A percentile compares a stretch with the other conserved stretches of the same genome.
Evolutionary conservation across 306 rosid genomes (phyloP).

Genomic region (Abrus precatorius): DNA sequence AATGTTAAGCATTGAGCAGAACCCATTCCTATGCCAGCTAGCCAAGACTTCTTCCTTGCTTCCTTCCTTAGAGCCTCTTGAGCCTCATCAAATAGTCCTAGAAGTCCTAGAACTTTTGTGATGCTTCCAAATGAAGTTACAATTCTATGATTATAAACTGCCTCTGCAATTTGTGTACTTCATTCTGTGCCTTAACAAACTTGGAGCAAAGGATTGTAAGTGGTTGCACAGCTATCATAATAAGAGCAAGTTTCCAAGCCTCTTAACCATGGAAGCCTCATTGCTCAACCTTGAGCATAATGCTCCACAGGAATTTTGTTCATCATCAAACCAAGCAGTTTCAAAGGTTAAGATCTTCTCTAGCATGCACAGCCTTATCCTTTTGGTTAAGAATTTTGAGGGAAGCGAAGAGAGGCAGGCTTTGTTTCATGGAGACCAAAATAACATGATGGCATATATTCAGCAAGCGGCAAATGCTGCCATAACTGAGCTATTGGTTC

Average conservation of each 20-base stretch:
- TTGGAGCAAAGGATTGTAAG: conserved; percentile 84
- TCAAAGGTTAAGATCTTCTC: conserved; percentile 87
- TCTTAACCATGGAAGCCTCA: conserved; percentile 92
- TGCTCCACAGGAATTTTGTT: conserved; percentile 85
- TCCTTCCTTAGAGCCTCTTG: conserved; percentile 90
- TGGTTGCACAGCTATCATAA: conserved; percentile 92
- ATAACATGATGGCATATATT: conserved; percentile 69
- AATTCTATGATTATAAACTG: conserved; percentile 88
- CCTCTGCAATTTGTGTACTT: conserved; percentile 93
- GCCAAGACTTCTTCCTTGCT: conserved; percentile 86
- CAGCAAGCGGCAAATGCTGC: conserved; percentile 99
- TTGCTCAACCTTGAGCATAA: conserved; percentile 87
- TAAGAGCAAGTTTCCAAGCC: conserved; percentile 94
- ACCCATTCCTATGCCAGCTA: conserved; percentile 95
- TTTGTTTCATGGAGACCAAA: conserved; percentile 90
- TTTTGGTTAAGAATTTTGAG: conserved; percentile 87
- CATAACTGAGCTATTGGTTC: conserved; percentile 98
- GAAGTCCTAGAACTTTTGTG: conserved; percentile 62
- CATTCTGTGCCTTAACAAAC: conserved; percentile 79
- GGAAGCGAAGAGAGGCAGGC: conserved; percentile 99
- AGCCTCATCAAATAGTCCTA: conserved; percentile 75
- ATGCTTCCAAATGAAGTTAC: conserved; percentile 83
- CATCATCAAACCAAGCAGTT: conserved; percentile 95
- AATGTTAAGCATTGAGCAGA: conserved; percentile 95
- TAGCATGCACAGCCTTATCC: conserved; percentile 77